Conservation (phyloP, 352 stramenopile genomes). For the Phytopythium boreale region DNA sequence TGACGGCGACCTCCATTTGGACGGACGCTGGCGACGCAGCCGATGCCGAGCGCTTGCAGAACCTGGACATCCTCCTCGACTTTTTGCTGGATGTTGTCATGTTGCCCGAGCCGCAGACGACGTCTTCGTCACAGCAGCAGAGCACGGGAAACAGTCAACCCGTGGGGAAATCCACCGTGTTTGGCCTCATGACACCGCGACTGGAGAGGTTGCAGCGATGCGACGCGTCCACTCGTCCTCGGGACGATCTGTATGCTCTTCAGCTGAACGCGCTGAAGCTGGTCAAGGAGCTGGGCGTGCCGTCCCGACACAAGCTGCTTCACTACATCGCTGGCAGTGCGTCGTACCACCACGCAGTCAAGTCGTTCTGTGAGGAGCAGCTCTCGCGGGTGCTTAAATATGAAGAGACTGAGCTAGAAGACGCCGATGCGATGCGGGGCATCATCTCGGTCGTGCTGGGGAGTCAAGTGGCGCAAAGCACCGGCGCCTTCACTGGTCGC, state of each 20-base stretch:
- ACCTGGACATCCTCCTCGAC: slow-evolving; percentile 53
- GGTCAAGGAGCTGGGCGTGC: slow-evolving; percentile 47
- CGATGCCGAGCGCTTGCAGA: slow-evolving; percentile 12
- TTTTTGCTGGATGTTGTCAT: slow-evolving; percentile 73
- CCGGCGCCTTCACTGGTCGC: slow-evolving; percentile 26
- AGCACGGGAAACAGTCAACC: not conserved
- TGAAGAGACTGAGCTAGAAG: slow-evolving; percentile 44
- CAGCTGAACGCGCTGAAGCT: slow-evolving; percentile 62
- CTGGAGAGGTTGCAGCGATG: slow-evolving; percentile 49
- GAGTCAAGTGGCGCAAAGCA: slow-evolving; percentile 47
- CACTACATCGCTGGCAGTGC: slow-evolving; percentile 57
- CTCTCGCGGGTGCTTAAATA: slow-evolving; percentile 61
- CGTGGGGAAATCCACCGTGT: slow-evolving; percentile 10
- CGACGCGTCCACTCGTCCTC: slow-evolving; percentile 36
- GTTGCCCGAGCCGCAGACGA: slow-evolving; percentile 29
- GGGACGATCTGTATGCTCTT: slow-evolving; percentile 50
- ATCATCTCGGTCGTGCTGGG: slow-evolving; percentile 61
- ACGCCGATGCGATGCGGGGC: slow-evolving; percentile 25
- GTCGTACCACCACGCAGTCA: slow-evolving; percentile 65
- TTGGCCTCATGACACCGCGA: slow-evolving; percentile 43
- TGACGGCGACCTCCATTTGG: slow-evolving; percentile 23
- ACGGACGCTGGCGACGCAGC: slow-evolving; percentile 4
- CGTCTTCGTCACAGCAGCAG: slow-evolving; percentile 6
- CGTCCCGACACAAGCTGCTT: slow-evolving; percentile 33
- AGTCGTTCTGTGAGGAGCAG: slow-evolving; percentile 68